Conservation (phyloP, 192 early-diverging fungal species). For the Obelidium mucronatum region DNA sequence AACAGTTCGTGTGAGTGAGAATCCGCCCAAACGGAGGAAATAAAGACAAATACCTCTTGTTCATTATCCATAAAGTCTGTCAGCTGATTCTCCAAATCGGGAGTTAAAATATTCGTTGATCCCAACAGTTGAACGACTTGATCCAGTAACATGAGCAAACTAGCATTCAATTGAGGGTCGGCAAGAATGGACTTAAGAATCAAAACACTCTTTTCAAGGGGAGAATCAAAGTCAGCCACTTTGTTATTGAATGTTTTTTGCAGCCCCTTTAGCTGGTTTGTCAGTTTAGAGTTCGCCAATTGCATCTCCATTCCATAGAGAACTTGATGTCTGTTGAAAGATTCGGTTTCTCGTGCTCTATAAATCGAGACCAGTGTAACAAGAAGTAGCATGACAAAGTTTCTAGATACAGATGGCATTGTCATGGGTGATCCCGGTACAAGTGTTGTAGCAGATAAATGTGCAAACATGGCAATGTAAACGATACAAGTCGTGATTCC, state of each 20-base stretch:
- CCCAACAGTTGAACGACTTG: conserved; percentile 44
- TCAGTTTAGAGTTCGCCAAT: conserved; percentile 55
- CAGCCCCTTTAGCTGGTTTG: conserved; percentile 52
- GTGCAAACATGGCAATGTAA: conserved; percentile 13
- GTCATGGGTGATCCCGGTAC: conserved; percentile 3
- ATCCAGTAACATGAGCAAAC: conserved; percentile 45
- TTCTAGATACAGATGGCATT: background rate
- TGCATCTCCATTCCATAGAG: conserved; percentile 33
- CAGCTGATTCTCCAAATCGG: conserved; percentile 48
- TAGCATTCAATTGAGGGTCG: conserved; percentile 46
- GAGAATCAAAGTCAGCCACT: conserved; percentile 56
- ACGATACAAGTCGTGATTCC: conserved; percentile 10
- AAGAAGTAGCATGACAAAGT: conserved; percentile 10
- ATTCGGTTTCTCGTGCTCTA: conserved; percentile 8
- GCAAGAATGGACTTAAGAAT: conserved; percentile 54
- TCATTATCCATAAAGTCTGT: conserved; percentile 54
- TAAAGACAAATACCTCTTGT: conserved; percentile 47
- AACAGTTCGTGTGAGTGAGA: background rate
- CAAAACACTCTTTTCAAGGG: conserved; percentile 58
- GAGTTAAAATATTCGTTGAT: conserved; percentile 53
- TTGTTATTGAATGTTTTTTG: conserved; percentile 53
- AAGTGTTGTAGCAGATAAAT: background rate
- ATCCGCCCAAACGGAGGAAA: background rate
- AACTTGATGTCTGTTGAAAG: background rate
- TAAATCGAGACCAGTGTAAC: background rate